These are phyloP conservation scores for Gynostemma pentaphyllum DNA, from an alignment of 306 rosid genomes.

Conservation along the genomic window DNA sequence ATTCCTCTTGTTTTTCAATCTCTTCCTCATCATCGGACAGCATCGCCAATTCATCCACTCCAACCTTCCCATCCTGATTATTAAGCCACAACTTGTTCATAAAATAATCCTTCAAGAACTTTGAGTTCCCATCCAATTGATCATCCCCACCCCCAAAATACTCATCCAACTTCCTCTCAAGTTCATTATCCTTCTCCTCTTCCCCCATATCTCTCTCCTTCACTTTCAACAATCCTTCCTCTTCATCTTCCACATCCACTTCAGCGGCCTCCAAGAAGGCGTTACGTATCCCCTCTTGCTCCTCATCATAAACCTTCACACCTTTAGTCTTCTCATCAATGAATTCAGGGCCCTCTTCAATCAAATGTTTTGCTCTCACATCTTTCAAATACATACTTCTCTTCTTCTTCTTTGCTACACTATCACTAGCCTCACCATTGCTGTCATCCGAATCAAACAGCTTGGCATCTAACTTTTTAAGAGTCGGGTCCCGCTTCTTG, in stretches of 20 bases:
- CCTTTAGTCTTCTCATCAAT: conserved; percentile 11
- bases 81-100: conserved; percentile 57
- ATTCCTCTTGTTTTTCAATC: conserved; percentile 71
- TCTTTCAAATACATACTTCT: conserved; percentile 53
- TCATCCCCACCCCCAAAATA: conserved; percentile 40
- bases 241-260: conserved; percentile 33
- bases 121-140: conserved; percentile 31
- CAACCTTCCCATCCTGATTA: conserved; percentile 16
- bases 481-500: conserved; percentile 51
- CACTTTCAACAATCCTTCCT: conserved; percentile 34
- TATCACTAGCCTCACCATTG: conserved; percentile 15
- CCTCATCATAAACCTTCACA: conserved; percentile 35
- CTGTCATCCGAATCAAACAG: conserved; percentile 43
- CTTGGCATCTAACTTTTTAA: conserved; percentile 43
- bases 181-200: conserved; percentile 25
- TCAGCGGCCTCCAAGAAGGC: conserved; percentile 48
- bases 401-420: conserved; percentile 20
- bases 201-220: conserved; percentile 22
- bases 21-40: conserved; percentile 61
- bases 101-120: conserved; percentile 48
- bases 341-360: conserved; percentile 61
- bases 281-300: conserved; percentile 53
- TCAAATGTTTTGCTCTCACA: conserved; percentile 54
- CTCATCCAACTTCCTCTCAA: conserved; percentile 48
- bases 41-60: conserved; percentile 45